Percentiles rank a stretch among this genome's conserved stretches.
Evolutionary conservation across 441 rosid genomes (phyloP).

Genomic region (Corymbia calophylla): DNA sequence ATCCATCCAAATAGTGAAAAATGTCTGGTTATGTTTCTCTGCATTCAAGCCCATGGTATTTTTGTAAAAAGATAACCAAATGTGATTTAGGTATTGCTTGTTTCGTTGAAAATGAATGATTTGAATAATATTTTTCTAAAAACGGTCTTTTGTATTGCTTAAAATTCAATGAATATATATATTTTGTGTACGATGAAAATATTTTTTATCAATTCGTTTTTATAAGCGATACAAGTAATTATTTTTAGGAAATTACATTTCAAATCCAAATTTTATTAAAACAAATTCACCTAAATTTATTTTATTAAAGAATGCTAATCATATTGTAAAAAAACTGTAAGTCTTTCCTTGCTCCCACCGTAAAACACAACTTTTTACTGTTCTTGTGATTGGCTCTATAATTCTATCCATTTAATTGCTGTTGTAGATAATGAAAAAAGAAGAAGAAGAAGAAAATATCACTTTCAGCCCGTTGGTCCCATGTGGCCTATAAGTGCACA

Average conservation of each 20-base stretch:
- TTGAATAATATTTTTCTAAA: too few relatives aligned
- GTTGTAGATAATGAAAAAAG: not conserved
- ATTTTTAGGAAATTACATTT: too few relatives aligned
- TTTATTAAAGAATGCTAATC: not conserved
- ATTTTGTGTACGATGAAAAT: too few relatives aligned
- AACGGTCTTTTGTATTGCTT: too few relatives aligned
- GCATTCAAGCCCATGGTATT: not conserved
- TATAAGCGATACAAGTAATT: too few relatives aligned
- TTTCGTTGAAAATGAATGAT: too few relatives aligned
- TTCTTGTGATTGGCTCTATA: not conserved
- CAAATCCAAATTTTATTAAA: too few relatives aligned
- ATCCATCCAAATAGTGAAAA: not conserved
- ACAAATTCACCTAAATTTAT: not conserved
- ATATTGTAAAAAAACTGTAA: not conserved
- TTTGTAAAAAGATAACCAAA: not conserved
- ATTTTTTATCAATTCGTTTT: too few relatives aligned
- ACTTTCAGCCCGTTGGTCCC: not conserved
- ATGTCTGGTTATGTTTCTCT: not conserved
- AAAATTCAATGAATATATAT: too few relatives aligned
- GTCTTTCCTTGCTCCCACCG: not conserved
- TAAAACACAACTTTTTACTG: not conserved
- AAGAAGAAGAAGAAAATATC: too few relatives aligned
- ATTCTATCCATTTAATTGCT: not conserved
- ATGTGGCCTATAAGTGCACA: not conserved
- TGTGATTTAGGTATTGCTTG: not conserved